Base-by-base conservation (phyloP, 2,329 filamentous ascomycete genomes). In the Beauveria caledonica region DNA sequence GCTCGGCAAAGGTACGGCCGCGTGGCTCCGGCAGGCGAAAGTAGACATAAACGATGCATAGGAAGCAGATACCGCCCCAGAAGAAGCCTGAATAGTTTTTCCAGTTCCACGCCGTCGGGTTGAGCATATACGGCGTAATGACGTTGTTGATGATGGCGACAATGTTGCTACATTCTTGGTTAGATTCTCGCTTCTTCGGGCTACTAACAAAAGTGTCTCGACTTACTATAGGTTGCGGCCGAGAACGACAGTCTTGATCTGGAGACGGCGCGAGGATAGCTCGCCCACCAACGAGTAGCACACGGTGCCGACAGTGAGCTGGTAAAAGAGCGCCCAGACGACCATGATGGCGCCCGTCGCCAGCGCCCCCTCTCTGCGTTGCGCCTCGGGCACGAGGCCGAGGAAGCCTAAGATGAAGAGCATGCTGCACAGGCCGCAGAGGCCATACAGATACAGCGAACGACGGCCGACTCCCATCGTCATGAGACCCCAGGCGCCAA, bases 121-220 rank as follows among this genome's bases (percentile, higher is more conserved):
- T 96, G 46, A 96, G 81, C 92, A 96, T 96, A 75, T 95, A 96
- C 0, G 92, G 92, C 0, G 90, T 95, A 45, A 96, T 74, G 4
- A 96, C 87, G 55, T 85, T 87, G 69, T 86, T 90, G 67, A 96
- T 76, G 65, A 97, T 96, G 64, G 84, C 87, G 48, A 92, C 88
- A 55, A 96, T 77, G 68, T 94, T 92, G 78, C 82, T 84, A 63
- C 63, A 64, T 44, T 7, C 10, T 17, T 19, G 15, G 46, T 50
- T 49, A 58, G 25, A 44, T 36, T 3, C 21, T 19, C 13, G 5
- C 10, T 36, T 21, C 3, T 23, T 27, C 17, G n/a, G 19, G 8
- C 3, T n/a, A 15, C n/a, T 36, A 11, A 10, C 2, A 29, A 15
- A 39, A 13, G 29, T n/a, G 3, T 19, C 50, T 55, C 29, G 39